phyloP scores from a whole-genome alignment of 1,284 basidiomycete species.

The Boletellus deceptivus region DNA sequence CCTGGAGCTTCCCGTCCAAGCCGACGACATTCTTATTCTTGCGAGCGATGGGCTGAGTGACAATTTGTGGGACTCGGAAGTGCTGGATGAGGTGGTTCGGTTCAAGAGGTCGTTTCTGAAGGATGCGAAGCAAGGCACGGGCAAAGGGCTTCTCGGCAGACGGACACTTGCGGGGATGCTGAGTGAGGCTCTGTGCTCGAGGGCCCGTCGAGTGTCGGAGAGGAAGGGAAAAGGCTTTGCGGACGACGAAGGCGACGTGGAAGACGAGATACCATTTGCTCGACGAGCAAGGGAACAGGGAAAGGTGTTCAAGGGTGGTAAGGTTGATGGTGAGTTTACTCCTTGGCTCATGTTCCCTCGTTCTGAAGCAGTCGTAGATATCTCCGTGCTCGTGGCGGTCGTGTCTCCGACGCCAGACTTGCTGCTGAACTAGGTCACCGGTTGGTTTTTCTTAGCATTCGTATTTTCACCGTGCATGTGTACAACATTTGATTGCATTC shows the following conservation, averaged over 20 bases:
- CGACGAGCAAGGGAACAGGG: slow-evolving; percentile 64
- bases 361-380: slow-evolving; percentile 43
- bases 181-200: slow-evolving; percentile 69
- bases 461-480: slow-evolving; percentile 18
- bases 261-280: slow-evolving; percentile 67
- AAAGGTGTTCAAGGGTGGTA: slow-evolving; percentile 64
- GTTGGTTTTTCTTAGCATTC: slow-evolving; percentile 6
- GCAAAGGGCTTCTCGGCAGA: slow-evolving; percentile 42
- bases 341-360: not conserved
- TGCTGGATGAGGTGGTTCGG: slow-evolving; percentile 82
- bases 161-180: slow-evolving; percentile 63
- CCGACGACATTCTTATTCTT: slow-evolving; percentile 87
- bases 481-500: slow-evolving; percentile 22
- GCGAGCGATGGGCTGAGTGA: slow-evolving; percentile 90
- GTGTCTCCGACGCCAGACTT: slow-evolving; percentile 46
- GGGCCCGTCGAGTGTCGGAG: slow-evolving; percentile 61
- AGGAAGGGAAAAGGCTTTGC: slow-evolving; percentile 27
- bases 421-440: slow-evolving; percentile 9
- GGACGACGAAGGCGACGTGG: slow-evolving; percentile 30
- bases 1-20: slow-evolving; percentile 74
- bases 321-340: slow-evolving; percentile 63
- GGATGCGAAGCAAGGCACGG: slow-evolving; percentile 12
- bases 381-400: slow-evolving; percentile 62
- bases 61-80: slow-evolving; percentile 94
- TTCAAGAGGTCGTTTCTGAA: slow-evolving; percentile 51